Percentiles rank a stretch among this genome's conserved stretches.
These are phyloP conservation scores for Sporothrix protearum DNA, from an alignment of 2,329 filamentous ascomycete genomes.

Conservation along the genomic window DNA sequence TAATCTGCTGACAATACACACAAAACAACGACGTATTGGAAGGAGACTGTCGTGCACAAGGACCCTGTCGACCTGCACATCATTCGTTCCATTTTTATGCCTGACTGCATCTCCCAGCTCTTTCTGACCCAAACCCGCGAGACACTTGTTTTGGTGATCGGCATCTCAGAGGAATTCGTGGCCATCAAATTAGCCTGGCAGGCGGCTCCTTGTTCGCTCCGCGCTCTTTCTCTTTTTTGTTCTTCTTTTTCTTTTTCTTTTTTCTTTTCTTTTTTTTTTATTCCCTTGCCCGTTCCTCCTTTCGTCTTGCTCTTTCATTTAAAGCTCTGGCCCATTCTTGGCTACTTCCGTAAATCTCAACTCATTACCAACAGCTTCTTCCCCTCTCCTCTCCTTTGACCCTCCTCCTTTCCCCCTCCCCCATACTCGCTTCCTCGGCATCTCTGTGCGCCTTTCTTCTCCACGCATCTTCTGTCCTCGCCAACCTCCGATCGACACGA, in stretches of 20 bases:
- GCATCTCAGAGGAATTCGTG: constrained; percentile 4
- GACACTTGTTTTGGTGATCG: constrained; percentile 3
- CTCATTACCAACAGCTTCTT: not conserved
- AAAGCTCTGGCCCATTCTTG: not conserved
- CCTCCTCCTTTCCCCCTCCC: not conserved
- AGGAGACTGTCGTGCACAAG: not conserved
- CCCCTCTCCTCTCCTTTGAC: not conserved
- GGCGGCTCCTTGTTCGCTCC: not conserved
- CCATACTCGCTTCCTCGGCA: constrained; percentile 5
- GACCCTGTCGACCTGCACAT: not conserved
- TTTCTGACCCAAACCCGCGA: not conserved
- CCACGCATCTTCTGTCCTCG: not conserved
- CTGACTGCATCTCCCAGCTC: not conserved
- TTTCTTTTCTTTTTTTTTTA: not conserved
- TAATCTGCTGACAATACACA: not conserved
- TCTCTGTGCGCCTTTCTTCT: not conserved
- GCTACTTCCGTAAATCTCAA: not conserved
- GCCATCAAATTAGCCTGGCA: not conserved
- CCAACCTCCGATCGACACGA: constrained; percentile 3
- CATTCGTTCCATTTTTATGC: not conserved
- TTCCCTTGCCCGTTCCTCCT: not conserved
- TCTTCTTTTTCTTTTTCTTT: not conserved
- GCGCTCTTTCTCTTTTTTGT: not conserved
- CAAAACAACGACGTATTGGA: not conserved
- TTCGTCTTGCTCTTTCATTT: not conserved